Base-by-base conservation (phyloP, 768 basidiomycete genomes). In the Lanmaoa pseudosensibilis region DNA sequence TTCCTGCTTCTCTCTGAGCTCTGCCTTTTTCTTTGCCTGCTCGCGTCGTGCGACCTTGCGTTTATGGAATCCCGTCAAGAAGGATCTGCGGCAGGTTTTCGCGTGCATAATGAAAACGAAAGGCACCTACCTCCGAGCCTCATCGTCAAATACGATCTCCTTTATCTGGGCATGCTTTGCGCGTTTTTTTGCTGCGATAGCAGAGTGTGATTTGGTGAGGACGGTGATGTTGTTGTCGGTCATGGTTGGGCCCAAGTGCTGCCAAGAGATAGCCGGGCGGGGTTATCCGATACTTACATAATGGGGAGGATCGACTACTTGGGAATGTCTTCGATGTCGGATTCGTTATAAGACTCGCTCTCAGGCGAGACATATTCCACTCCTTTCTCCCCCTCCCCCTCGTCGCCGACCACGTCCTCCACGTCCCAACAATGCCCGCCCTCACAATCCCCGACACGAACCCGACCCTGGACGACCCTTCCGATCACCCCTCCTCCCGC, bases 61-160 rank as follows among this genome's bases (percentile, higher is more conserved):
- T 74, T 95, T 95, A 71, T 90, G 88, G 70, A 97, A 97, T 27
- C 94, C 94, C 18, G 93, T 95, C 68, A 97, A 75, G 73, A 90
- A 97, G 56, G 95, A 88, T 67, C 94, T 95, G 64, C 34, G 34
- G 25, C 11, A 39, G 44, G 49, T 59, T 39, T 45, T 53, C 57
- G 55, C 65, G 50, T 60, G 64, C 57, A 51, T 59, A 27, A 57
- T 46, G 54, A 25, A 59, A 45, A 72, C 25, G 5, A 38, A 21
- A 4, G 23, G 15, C 5, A 27, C 76, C 38, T 50, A 90, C 93
- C 83, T 83, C 63, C 94, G 79, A 1, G 91, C 91, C 37, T 83
- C 81, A 40, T 97, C 94, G 68, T 97, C 92, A 66, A 97, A 97
- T 8, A 93, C 65, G 54, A 97, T 73, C 67, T 93, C 85, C 62